A percentile compares a stretch with the other conserved stretches of the same genome.
Conservation (phyloP, 345 rosid genomes). For the Linum lewisii region DNA sequence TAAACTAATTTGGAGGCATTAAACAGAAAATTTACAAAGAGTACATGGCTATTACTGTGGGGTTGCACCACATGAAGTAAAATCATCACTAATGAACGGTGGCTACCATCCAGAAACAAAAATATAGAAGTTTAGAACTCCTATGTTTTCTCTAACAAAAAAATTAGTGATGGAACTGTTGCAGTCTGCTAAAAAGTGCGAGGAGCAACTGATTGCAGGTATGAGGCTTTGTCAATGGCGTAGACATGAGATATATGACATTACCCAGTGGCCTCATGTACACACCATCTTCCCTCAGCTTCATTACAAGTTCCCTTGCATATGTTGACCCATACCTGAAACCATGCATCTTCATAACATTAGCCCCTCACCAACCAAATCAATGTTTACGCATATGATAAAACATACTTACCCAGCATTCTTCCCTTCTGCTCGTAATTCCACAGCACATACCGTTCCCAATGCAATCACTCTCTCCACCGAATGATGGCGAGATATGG, state of each 20-base stretch:
- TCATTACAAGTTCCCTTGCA: conserved; percentile 50
- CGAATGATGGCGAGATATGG: conserved; percentile 58
- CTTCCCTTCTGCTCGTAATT: conserved; percentile 52
- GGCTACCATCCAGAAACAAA: too few relatives aligned
- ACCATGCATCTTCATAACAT: too few relatives aligned
- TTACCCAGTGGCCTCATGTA: conserved; percentile 80
- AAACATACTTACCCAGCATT: conserved; percentile 53
- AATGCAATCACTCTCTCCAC: conserved; percentile 67
- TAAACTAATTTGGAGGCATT: too few relatives aligned
- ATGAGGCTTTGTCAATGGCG: conserved; percentile 69
- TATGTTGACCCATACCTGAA: conserved; percentile 62
- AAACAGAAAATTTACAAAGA: too few relatives aligned
- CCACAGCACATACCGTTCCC: conserved; percentile 72
- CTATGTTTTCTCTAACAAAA: too few relatives aligned
- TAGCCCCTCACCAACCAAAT: not conserved
- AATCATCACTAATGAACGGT: too few relatives aligned
- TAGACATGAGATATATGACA: conserved; percentile 81
- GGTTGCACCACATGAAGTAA: too few relatives aligned
- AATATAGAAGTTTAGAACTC: too few relatives aligned
- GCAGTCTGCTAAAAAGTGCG: conserved; percentile 48
- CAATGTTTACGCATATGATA: not conserved
- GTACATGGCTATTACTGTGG: too few relatives aligned
- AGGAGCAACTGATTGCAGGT: conserved; percentile 46
- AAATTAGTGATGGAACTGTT: conserved; percentile 12
- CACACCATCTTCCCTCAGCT: conserved; percentile 68